Conservation (phyloP, 208 protist genomes). For the Crithidia fasciculata region DNA sequence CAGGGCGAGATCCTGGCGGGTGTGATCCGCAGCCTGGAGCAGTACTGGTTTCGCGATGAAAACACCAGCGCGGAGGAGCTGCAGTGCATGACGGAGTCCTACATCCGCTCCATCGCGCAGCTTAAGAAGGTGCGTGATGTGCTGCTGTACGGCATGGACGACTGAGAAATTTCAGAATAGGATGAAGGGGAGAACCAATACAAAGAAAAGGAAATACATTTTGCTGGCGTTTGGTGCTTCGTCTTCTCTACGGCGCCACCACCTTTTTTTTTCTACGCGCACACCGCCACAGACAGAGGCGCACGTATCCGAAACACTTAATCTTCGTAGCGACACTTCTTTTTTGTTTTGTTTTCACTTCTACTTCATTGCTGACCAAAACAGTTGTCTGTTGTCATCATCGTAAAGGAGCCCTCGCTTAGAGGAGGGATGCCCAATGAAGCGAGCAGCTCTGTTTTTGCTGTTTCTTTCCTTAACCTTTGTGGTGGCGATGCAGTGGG, state of each 20-base stretch:
- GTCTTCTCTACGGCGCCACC: not conserved
- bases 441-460: not conserved
- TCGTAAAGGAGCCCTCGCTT: not conserved
- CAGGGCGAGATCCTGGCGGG: conserved; percentile 41
- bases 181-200: not conserved
- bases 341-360: not conserved
- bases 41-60: conserved; percentile 40
- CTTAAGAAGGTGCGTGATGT: conserved; percentile 83
- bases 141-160: conserved; percentile 48
- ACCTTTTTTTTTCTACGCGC: too few relatives aligned
- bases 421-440: not conserved
- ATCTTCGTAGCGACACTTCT: too few relatives aligned
- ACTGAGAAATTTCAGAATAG: conserved; percentile 8
- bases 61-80: conserved; percentile 19
- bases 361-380: not conserved
- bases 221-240: not conserved
- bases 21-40: conserved; percentile 46
- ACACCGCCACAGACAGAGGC: too few relatives aligned
- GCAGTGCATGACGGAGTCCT: conserved; percentile 32
- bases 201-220: not conserved
- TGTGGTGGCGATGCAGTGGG: too few relatives aligned
- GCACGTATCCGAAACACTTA: too few relatives aligned
- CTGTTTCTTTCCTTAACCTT: not conserved
- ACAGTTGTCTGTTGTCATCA: not conserved
- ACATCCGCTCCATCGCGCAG: conserved; percentile 65